phyloP scores from a whole-genome alignment of 352 stramenopile genomes.

The Nothophytophthora sp. region DNA sequence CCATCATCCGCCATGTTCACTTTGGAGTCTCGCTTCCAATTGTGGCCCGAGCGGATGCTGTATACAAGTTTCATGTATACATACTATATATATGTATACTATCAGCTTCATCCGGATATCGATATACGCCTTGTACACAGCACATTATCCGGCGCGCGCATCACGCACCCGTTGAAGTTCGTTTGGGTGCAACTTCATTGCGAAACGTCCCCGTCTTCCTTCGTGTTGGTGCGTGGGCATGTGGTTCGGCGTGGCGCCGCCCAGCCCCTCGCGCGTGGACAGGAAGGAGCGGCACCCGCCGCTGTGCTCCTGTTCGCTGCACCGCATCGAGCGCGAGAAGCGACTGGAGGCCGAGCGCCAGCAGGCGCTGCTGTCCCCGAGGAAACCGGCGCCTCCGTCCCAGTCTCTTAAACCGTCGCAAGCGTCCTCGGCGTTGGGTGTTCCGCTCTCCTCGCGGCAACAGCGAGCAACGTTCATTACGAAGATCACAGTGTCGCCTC shows the following conservation, averaged over 20 bases:
- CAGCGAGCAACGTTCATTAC: constrained; percentile 1
- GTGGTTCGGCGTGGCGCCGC: constrained; percentile 74
- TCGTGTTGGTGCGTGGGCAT: constrained; percentile 19
- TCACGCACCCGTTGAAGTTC: no score
- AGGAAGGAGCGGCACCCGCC: constrained; percentile 33
- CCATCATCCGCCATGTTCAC: constrained; percentile 60
- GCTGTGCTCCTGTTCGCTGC: constrained; percentile 38
- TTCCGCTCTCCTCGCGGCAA: constrained; percentile 14
- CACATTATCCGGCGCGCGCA: no score
- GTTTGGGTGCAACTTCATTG: no score
- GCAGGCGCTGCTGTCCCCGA: constrained; percentile 8
- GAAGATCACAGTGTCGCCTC: constrained; percentile 5
- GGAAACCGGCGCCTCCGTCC: not conserved
- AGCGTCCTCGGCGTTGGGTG: not conserved
- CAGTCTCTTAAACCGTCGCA: not conserved
- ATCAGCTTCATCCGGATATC: no score
- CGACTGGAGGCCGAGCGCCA: constrained; percentile 11
- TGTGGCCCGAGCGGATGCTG: no score
- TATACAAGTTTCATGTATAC: no score
- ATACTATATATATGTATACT: no score
- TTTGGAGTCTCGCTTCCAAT: not conserved
- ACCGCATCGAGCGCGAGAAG: constrained; percentile 21
- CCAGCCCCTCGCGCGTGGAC: constrained; percentile 42
- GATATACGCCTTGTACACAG: no score
- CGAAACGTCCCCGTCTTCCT: no score